phyloP scores from a whole-genome alignment of 2,329 filamentous ascomycete species.

The Botrytis porri region DNA sequence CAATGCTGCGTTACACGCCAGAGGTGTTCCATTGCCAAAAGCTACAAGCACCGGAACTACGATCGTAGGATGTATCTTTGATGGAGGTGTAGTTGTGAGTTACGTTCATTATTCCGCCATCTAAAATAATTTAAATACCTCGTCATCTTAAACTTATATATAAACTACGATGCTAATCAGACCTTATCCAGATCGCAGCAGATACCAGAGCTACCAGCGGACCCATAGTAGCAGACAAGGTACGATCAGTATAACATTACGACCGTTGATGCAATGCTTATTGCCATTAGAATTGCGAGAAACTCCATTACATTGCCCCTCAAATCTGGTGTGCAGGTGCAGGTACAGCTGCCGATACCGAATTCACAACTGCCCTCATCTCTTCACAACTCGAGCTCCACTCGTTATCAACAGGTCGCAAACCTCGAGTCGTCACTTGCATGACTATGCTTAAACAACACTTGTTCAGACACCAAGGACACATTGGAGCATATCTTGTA shows the following conservation, averaged over 20 bases:
- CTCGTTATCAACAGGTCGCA: constrained; percentile 90
- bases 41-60: constrained; percentile 98
- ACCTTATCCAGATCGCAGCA: constrained; percentile 72
- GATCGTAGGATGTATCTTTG: constrained; percentile 95
- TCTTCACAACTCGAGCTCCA: constrained; percentile 98
- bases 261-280: constrained; percentile 7
- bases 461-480: constrained; percentile 95
- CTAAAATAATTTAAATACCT: not conserved
- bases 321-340: constrained; percentile 99
- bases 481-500: constrained; percentile 97
- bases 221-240: constrained; percentile 98
- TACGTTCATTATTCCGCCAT: not conserved
- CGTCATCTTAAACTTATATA: not conserved
- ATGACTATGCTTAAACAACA: constrained; percentile 99
- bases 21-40: constrained; percentile 91
- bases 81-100: constrained; percentile 90
- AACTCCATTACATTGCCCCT: constrained; percentile 97
- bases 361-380: constrained; percentile 98
- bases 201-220: constrained; percentile 97
- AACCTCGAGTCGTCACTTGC: constrained; percentile 95
- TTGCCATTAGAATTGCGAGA: constrained; percentile 83
- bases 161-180: constrained; percentile 24
- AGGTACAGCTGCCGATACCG: constrained; percentile 95
- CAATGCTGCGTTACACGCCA: constrained; percentile 92
- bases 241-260: constrained; percentile 37